Base-by-base conservation (phyloP, 1,284 basidiomycete genomes). In the Phaffia rhodozyma region DNA sequence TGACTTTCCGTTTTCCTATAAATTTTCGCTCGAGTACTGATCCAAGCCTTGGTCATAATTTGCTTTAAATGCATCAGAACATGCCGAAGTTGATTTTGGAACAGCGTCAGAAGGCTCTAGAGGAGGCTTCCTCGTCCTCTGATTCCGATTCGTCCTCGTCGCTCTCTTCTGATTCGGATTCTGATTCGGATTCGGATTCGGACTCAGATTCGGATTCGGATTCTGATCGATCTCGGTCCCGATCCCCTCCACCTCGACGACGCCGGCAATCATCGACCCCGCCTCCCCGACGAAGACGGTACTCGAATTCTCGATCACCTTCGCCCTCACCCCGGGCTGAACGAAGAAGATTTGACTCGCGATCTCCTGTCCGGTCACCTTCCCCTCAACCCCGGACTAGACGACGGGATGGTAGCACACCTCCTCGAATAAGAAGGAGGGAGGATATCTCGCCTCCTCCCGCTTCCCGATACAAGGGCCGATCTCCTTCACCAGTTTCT, bases 31-130 rank as follows among this genome's bases (percentile, higher is more conserved):
- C 50, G 23, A 47, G 30, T 27, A 20, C 30, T 50, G 49, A 21
- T 48, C 43, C 47, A 55, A 52, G 53, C 34, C 9, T 54, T 66
- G n/a, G 55, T 27, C 16, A 56, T 5, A 50, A n/a, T 51, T 16
- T 27, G 13, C 38, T 25, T 54, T 38, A 30, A 50, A 3, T 25
- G 4, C 29, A 13, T 18, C 66, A 92, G 87, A 92, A 93, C 70
- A 91, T 91, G 1, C 92, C 92, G 5, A 84, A 85, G 66, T 73
- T 94, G 49, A 87, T 96, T 68, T 87, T 94, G 82, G 91, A 92
- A 72, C 91, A 97, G 76, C 85, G 90, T 21, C 86, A 89, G 49
- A 86, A 86, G 0, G 83, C 87, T 79, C 79, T 87, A 48, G 88
- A 82, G 50, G 84, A 83, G 0, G 80, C 81, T 65, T 77, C 78